Conservation (phyloP, 768 basidiomycete species). For the Daedalea quercina region DNA sequence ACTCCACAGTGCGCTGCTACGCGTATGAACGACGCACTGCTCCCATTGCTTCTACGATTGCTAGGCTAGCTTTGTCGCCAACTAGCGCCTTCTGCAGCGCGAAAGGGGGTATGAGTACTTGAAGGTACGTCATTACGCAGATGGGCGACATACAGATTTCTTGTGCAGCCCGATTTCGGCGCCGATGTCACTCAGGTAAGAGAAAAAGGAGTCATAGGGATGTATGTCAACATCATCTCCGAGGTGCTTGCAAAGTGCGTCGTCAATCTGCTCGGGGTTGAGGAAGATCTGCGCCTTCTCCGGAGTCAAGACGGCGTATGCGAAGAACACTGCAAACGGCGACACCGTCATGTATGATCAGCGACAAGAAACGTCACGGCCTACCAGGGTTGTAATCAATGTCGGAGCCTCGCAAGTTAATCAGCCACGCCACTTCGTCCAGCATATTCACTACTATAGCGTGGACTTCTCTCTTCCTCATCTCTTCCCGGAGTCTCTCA, state of each 20-base stretch:
- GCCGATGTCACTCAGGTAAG: slow-evolving; percentile 49
- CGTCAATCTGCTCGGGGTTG: slow-evolving; percentile 40
- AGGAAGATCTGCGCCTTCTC: slow-evolving; percentile 62
- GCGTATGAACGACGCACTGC: slow-evolving; percentile 33
- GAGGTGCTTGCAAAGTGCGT: slow-evolving; percentile 47
- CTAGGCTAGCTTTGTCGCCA: slow-evolving; percentile 72
- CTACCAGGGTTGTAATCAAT: slow-evolving; percentile 81
- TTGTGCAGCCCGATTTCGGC: slow-evolving; percentile 27
- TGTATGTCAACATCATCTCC: slow-evolving; percentile 53
- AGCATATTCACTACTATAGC: slow-evolving; percentile 82
- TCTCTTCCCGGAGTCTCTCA: slow-evolving; percentile 51
- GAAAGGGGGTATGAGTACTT: neutral
- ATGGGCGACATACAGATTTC: slow-evolving; percentile 16
- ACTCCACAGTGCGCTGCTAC: neutral
- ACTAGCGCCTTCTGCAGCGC: slow-evolving; percentile 66
- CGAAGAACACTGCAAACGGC: slow-evolving; percentile 79
- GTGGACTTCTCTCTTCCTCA: slow-evolving; percentile 55
- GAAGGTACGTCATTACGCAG: neutral
- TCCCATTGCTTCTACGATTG: slow-evolving; percentile 76
- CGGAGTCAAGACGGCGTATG: slow-evolving; percentile 73
- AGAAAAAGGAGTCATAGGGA: slow-evolving; percentile 65
- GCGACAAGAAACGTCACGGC: no score
- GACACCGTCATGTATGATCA: no score
- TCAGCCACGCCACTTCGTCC: slow-evolving; percentile 93
- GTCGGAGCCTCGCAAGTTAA: slow-evolving; percentile 88